Percentiles rank a stretch among this genome's conserved stretches.
Evolutionary conservation across 805 yeast genomes (phyloP).

Genomic region (Scheffersomyces coipomensis): DNA sequence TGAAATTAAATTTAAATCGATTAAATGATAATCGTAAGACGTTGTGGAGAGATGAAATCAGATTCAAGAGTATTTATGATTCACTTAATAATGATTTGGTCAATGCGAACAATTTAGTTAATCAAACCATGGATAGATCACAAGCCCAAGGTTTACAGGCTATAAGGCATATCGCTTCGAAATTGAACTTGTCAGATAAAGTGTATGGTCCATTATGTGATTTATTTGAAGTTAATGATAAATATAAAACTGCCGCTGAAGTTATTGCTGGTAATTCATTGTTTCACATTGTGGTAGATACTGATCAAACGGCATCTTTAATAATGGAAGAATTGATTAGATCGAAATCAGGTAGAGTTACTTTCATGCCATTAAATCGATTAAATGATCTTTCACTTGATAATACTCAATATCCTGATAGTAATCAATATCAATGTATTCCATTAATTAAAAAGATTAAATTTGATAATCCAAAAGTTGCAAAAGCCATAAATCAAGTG

Average conservation of each 20-base stretch:
- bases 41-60: slow-evolving; percentile 79
- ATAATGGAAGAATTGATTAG: slow-evolving; percentile 74
- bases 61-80: slow-evolving; percentile 53
- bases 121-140: slow-evolving; percentile 73
- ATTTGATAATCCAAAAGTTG: slow-evolving; percentile 50
- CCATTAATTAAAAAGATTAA: slow-evolving; percentile 78
- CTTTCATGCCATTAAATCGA: slow-evolving; percentile 87
- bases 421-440: slow-evolving; percentile 56
- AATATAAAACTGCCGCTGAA: slow-evolving; percentile 83
- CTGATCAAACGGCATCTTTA: slow-evolving; percentile 75
- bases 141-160: slow-evolving; percentile 68
- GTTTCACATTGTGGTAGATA: slow-evolving; percentile 87
- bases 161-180: slow-evolving; percentile 60
- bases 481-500: slow-evolving; percentile 70
- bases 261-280: slow-evolving; percentile 84
- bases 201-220: slow-evolving; percentile 89
- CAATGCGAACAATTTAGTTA: slow-evolving; percentile 57
- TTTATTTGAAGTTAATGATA: slow-evolving; percentile 74
- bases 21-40: slow-evolving; percentile 66
- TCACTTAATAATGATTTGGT: slow-evolving; percentile 55
- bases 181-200: slow-evolving; percentile 53
- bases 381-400: slow-evolving; percentile 21
- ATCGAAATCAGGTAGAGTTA: slow-evolving; percentile 76
- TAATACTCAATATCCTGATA: slow-evolving; percentile 55
- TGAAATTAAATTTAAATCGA: slow-evolving; percentile 40